Base-by-base conservation (phyloP, 1,284 basidiomycete species). In the Flammula alnicola region DNA sequence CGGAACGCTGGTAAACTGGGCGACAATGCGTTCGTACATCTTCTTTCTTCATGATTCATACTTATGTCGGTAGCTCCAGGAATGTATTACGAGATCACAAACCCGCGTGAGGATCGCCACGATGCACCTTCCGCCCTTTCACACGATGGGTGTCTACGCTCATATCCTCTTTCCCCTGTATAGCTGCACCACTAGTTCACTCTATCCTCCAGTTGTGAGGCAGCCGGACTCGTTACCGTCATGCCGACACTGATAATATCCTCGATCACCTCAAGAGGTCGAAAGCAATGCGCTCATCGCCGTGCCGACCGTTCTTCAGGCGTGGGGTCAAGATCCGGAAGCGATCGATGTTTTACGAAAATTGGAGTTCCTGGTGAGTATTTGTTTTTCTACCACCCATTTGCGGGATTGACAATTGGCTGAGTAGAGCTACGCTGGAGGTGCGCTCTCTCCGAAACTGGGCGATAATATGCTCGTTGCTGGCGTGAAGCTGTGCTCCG, bases 91-190 rank as follows among this genome's bases (percentile, higher is more conserved):
- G 48, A 31, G 19, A 16, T 25, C 38, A 57, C 16, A 44, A 39
- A 3, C 60, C 20, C 60, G 52, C 33, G 17, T 60, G 3, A 42
- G 45, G 4, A 33, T 60, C 16, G 59, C 52, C 17, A 32, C 20
- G 8, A 67, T 68, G 62, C 49, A 55, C 4, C 44, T 67, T 14
- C 66, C 67, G 0, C 37, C 61, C 19, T 68, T 69, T 49, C 65
- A 69, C 44, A 47, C 59, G 2, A 29, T 58, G 4, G 64, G 61
- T 4, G n/a, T 65, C 6, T 44, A 50, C 20, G 12, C 45, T 1
- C 61, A 63, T 17, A 36, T 67, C 14, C 29, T 66, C 11, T 23
- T 53, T 6, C 56, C 63, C 0, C 12, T 66, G n/a, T 66, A 52
- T 37, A 52, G 44, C 11, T 19, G 51, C 1, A 32, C 52, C 1